These are phyloP conservation scores for Torrubiellomyces zombiae DNA, from an alignment of 2,329 filamentous ascomycete genomes.

Conservation along the genomic window DNA sequence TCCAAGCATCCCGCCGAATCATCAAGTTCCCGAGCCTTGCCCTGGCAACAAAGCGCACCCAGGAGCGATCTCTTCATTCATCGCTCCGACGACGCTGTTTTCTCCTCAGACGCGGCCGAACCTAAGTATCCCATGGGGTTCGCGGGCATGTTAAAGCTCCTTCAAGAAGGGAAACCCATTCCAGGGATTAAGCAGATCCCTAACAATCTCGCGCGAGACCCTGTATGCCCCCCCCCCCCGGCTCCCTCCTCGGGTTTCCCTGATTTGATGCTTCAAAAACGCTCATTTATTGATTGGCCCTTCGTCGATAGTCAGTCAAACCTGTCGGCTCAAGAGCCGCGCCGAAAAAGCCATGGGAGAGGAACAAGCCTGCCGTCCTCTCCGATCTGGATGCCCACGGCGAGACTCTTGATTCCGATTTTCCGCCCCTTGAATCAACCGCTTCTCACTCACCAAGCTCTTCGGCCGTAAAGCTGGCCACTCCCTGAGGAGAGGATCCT, in stretches of 20 bases:
- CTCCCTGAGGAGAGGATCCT: too few relatives aligned
- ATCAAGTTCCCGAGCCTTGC: slow-evolving; percentile 9
- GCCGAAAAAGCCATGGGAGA: slow-evolving; percentile 65
- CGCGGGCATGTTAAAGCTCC: slow-evolving; percentile 69
- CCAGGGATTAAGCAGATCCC: slow-evolving; percentile 82
- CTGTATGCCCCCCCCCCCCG: slow-evolving; percentile 34
- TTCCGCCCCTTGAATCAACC: slow-evolving; percentile 19
- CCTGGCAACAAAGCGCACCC: slow-evolving; percentile 34
- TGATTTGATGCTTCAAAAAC: too few relatives aligned
- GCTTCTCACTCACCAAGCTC: too few relatives aligned
- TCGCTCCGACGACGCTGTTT: slow-evolving; percentile 10
- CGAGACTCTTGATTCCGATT: slow-evolving; percentile 16
- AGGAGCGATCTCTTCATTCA: slow-evolving; percentile 29
- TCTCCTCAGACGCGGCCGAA: slow-evolving; percentile 17
- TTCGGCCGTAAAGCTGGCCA: too few relatives aligned
- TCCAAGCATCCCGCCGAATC: slow-evolving; percentile 11
- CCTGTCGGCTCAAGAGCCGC: slow-evolving; percentile 29
- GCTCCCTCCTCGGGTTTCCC: background rate
- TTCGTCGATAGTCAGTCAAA: slow-evolving; percentile 28
- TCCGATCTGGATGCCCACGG: slow-evolving; percentile 8
- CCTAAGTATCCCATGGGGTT: slow-evolving; percentile 71
- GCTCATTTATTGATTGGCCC: too few relatives aligned
- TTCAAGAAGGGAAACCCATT: slow-evolving; percentile 66
- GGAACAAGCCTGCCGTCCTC: slow-evolving; percentile 16
- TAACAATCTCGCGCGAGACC: slow-evolving; percentile 55